Evolutionary conservation across 805 yeast genomes (phyloP).

Genomic region (Spathaspora boniae): DNA sequence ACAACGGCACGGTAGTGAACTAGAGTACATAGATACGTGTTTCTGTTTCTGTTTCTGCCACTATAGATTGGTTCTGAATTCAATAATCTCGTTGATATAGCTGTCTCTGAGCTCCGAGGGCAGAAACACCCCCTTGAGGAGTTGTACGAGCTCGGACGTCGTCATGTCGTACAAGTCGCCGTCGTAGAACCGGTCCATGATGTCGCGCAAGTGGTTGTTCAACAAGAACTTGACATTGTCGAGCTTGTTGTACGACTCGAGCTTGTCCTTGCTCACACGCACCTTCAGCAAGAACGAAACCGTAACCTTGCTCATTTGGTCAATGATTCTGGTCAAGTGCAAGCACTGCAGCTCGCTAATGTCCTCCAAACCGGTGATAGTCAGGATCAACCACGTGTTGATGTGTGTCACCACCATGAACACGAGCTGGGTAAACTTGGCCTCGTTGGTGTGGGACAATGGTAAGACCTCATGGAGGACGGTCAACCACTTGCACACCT

Average conservation of each 20-base stretch:
- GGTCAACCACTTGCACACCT: conserved; percentile 23
- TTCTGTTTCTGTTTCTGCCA: too few relatives aligned
- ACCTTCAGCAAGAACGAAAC: conserved; percentile 16
- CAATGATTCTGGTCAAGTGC: conserved; percentile 26
- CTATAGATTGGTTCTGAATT: conserved; percentile 29
- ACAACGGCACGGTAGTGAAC: conserved; percentile 55
- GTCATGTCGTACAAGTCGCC: conserved; percentile 49
- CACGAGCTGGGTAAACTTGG: conserved; percentile 25
- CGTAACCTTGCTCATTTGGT: conserved; percentile 19
- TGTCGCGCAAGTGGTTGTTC: conserved; percentile 40
- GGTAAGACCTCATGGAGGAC: conserved; percentile 17
- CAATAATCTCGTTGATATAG: conserved; percentile 44
- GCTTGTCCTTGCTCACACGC: conserved; percentile 15
- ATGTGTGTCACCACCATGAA: conserved; percentile 24
- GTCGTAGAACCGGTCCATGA: conserved; percentile 47
- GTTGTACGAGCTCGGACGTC: conserved; percentile 42
- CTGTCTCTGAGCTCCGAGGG: conserved; percentile 44
- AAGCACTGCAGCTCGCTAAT: conserved; percentile 35
- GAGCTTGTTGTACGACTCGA: conserved; percentile 25
- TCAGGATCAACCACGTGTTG: conserved; percentile 24
- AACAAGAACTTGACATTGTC: conserved; percentile 30
- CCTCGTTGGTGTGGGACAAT: conserved; percentile 23
- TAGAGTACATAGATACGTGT: conserved; percentile 16
- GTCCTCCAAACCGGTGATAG: conserved; percentile 24
- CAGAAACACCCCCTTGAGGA: conserved; percentile 43